Evolutionary conservation across 2,329 filamentous ascomycete species (phyloP).

Genomic region (Gliomastix tumulicola): DNA sequence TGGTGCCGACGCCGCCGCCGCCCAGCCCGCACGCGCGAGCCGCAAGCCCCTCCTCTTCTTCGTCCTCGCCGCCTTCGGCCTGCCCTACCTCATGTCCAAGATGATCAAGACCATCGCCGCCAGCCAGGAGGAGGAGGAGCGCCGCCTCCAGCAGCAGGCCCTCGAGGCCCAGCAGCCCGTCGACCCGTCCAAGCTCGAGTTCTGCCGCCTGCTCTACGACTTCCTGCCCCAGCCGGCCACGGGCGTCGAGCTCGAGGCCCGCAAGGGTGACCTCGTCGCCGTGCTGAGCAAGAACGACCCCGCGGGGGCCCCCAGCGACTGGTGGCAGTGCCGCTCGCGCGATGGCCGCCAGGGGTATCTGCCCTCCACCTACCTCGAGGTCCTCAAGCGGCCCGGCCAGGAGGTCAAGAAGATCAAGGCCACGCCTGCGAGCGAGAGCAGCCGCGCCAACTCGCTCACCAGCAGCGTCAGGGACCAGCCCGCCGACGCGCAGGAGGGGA

Average conservation of each 20-base stretch:
- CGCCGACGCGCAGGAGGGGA: constrained; percentile 24
- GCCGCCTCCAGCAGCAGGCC: constrained; percentile 42
- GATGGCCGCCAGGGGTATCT: constrained; percentile 90
- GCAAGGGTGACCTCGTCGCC: constrained; percentile 92
- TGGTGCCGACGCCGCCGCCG: constrained; percentile 55
- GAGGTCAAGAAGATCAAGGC: constrained; percentile 45
- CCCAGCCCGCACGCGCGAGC: constrained; percentile 63
- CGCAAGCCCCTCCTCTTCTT: constrained; percentile 97
- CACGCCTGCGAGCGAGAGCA: constrained; percentile 35
- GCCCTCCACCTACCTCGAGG: constrained; percentile 83
- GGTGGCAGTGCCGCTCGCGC: constrained; percentile 91
- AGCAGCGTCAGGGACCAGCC: too few species aligned
- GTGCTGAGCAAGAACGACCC: constrained; percentile 91
- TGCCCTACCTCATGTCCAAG: constrained; percentile 96
- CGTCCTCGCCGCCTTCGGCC: constrained; percentile 84
- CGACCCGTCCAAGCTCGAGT: constrained; percentile 88
- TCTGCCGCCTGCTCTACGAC: constrained; percentile 91
- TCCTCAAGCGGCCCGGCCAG: constrained; percentile 49
- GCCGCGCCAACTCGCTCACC: constrained; percentile 42
- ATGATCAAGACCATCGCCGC: constrained; percentile 80
- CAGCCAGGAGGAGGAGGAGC: constrained; percentile 77
- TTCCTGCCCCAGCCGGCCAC: constrained; percentile 71
- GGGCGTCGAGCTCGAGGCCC: constrained; percentile 80
- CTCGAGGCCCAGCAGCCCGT: constrained; percentile 49
- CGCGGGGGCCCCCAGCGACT: constrained; percentile 84